Evolutionary conservation across 495 filamentous ascomycete genomes (phyloP).

Genomic region (Penicillium bialowiezense): DNA sequence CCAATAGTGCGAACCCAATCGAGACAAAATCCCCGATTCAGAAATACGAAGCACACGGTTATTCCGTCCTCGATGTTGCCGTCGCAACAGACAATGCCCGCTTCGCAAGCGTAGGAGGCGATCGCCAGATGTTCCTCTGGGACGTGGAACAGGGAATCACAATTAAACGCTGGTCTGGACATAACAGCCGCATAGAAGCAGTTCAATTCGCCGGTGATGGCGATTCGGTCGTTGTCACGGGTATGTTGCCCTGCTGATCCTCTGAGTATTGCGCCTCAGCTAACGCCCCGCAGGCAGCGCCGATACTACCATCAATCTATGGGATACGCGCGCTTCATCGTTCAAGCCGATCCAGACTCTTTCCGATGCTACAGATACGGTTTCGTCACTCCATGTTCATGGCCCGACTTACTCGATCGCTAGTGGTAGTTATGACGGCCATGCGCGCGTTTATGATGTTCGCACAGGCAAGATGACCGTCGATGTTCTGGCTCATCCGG

Average conservation of each 20-base stretch:
- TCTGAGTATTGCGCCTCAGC: neutral
- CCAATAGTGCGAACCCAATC: constrained; percentile 27
- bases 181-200: constrained; percentile 69
- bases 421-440: constrained; percentile 81
- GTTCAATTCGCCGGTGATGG: constrained; percentile 75
- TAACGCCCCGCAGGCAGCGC: constrained; percentile 54
- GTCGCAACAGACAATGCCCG: constrained; percentile 74
- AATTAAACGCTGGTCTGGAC: constrained; percentile 69
- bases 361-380: constrained; percentile 72
- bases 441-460: constrained; percentile 82
- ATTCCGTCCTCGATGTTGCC: constrained; percentile 79
- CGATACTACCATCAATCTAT: constrained; percentile 80
- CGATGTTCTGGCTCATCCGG: constrained; percentile 59
- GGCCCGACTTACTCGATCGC: constrained; percentile 42
- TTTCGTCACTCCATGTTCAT: constrained; percentile 57
- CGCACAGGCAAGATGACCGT: constrained; percentile 70
- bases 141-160: constrained; percentile 80
- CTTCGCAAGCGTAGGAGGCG: constrained; percentile 81
- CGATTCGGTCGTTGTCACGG: constrained; percentile 63
- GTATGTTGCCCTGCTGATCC: constrained; percentile 20
- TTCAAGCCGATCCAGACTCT: constrained; percentile 76
- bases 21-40: constrained; percentile 64
- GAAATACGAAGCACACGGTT: constrained; percentile 83
- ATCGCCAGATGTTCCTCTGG: constrained; percentile 89
- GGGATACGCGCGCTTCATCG: constrained; percentile 67